Conservation (phyloP, 768 basidiomycete genomes). For the Boletus sp. region DNA sequence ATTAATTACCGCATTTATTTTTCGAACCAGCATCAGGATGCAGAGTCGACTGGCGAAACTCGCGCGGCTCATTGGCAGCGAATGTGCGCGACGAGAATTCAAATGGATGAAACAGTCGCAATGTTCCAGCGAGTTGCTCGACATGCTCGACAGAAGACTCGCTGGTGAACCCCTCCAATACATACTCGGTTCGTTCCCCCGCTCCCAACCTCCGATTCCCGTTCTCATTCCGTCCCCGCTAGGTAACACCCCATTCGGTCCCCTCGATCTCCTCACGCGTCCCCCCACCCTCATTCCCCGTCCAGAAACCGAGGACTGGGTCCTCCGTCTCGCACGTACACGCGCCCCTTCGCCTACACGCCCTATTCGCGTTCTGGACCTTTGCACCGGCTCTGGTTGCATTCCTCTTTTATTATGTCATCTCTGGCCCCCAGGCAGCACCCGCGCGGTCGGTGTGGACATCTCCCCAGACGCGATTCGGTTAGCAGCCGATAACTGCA, state of each 20-base stretch:
- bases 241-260: slow-evolving; percentile 88
- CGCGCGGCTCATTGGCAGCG: slow-evolving; percentile 33
- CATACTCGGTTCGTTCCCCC: slow-evolving; percentile 64
- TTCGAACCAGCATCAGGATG: slow-evolving; percentile 1
- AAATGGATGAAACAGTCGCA: slow-evolving; percentile 45
- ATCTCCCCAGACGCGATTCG: slow-evolving; percentile 57
- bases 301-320: slow-evolving; percentile 91
- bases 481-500: slow-evolving; percentile 48
- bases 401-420: slow-evolving; percentile 84
- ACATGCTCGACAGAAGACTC: slow-evolving; percentile 59
- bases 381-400: slow-evolving; percentile 92
- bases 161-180: slow-evolving; percentile 85
- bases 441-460: slow-evolving; percentile 65
- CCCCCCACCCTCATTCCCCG: slow-evolving; percentile 90
- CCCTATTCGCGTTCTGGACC: slow-evolving; percentile 63
- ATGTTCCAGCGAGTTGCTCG: slow-evolving; percentile 7
- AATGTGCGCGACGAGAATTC: slow-evolving; percentile 41
- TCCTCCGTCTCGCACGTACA: slow-evolving; percentile 55
- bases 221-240: background rate
- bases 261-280: slow-evolving; percentile 68
- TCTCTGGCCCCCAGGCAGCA: slow-evolving; percentile 53
- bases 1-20: background rate
- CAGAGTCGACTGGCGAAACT: slow-evolving; percentile 30
- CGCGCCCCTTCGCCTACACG: slow-evolving; percentile 33
- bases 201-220: background rate